Base-by-base conservation (phyloP, 1,284 basidiomycete genomes). In the Pseudozyma thailandica region DNA sequence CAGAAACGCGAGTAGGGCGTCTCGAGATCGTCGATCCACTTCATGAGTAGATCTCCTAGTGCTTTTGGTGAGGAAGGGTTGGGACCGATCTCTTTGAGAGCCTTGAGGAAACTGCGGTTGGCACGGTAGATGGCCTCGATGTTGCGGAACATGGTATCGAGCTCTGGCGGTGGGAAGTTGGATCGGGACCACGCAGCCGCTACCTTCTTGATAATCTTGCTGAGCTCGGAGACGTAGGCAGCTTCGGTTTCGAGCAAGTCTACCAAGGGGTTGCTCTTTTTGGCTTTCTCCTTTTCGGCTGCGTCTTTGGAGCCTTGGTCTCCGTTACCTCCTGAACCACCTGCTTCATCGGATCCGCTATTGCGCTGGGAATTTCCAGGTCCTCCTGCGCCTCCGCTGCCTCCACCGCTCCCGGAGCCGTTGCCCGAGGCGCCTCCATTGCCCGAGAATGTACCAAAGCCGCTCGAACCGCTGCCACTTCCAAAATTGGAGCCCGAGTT, bases 191-290 rank as follows among this genome's bases (percentile, higher is more conserved):
- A 98, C 52, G 96, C 96, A 25, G 90, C 90, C 4, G 96, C 96
- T 8, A 97, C 92, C 88, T 92, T 93, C 92, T 98, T 89, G 77
- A 98, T 96, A 75, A 97, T 88, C 48, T 90, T 90, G 21, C 92
- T 90, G 39, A 98, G 86, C 74, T 93, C 88, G 33, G 94, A 92
- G n/a, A 97, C 92, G 84, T 96, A 98, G 28, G 87, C 82, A 84
- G 90, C 92, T 85, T 98, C 96, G 9, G 92, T 95, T 78, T 95
- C 92, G 70, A 98, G 90, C 66, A 98, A 89, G 84, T 98, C 95
- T 13, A 88, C 87, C 61, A 98, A 87, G 25, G 93, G 94, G 82
- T 95, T 97, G 21, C 77, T 64, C 28, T 61, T 68, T 31, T 69
- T 72, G 16, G 45, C 45, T 47, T 64, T 69, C 31, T 72, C 70